Evolutionary conservation across 441 rosid genomes (phyloP).

Genomic region (California macrophylla): DNA sequence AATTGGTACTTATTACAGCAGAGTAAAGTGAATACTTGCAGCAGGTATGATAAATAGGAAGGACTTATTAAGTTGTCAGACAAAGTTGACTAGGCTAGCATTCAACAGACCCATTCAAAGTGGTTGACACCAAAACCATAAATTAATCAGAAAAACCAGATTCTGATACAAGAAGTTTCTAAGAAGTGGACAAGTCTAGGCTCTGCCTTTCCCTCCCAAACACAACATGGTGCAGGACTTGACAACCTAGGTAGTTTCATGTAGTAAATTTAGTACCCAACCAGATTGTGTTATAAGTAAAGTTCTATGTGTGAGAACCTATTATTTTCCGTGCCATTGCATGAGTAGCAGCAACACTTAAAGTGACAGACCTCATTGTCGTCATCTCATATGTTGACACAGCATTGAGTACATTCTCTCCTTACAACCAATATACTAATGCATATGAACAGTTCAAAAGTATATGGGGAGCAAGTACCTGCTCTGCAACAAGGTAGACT

Average conservation of each 20-base stretch:
- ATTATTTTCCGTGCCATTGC: background rate
- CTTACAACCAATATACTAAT: background rate
- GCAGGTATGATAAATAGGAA: background rate
- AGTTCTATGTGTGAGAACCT: background rate
- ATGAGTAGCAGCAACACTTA: background rate
- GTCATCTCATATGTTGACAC: background rate
- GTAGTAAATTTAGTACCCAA: background rate
- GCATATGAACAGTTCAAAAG: conserved; percentile 6
- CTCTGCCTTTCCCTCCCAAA: background rate
- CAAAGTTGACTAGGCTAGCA: background rate
- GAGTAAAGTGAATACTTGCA: background rate
- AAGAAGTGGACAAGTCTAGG: background rate
- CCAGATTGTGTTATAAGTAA: background rate
- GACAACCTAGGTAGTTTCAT: background rate
- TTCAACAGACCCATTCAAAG: background rate
- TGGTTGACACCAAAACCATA: conserved; percentile 1
- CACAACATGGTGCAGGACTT: background rate
- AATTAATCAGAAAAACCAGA: background rate
- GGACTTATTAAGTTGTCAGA: background rate
- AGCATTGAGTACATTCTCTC: background rate
- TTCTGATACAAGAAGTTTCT: background rate
- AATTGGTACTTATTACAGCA: conserved; percentile 8
- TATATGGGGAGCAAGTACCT: conserved; percentile 40
- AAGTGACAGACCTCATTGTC: background rate
- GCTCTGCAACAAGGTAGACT: conserved; percentile 79